Evolutionary conservation across 2,329 filamentous ascomycete species (phyloP).

Genomic region (Lachnellula suecica): DNA sequence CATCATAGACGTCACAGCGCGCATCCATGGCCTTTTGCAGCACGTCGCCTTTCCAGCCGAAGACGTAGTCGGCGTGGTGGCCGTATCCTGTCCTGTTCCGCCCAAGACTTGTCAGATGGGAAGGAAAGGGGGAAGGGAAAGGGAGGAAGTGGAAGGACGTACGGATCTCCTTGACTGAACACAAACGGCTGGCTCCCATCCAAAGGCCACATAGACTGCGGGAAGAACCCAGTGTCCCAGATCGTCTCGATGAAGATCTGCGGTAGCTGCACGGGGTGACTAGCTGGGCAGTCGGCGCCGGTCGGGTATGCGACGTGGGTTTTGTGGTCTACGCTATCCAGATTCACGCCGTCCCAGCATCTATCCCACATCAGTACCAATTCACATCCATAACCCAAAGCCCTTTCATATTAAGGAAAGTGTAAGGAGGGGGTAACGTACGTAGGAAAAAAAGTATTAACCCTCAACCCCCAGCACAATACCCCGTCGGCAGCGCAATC

Average conservation of each 20-base stretch:
- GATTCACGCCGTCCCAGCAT: conserved; percentile 20
- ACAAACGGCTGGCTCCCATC: conserved; percentile 43
- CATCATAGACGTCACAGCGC: conserved; percentile 38
- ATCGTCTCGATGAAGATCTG: conserved; percentile 49
- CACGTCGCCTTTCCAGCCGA: conserved; percentile 48
- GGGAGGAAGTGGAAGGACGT: no score
- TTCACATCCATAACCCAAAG: neutral
- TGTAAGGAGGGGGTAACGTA: no score
- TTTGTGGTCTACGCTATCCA: no score
- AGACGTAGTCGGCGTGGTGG: conserved; percentile 50
- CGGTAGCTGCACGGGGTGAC: conserved; percentile 45
- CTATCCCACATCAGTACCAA: no score
- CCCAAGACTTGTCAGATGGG: no score
- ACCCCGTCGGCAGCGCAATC: conserved; percentile 34
- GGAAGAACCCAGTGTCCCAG: conserved; percentile 44
- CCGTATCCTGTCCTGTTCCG: conserved; percentile 41
- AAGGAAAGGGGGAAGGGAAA: no score
- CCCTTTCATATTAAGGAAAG: neutral
- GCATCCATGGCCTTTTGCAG: conserved; percentile 49
- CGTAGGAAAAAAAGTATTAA: conserved; percentile 29
- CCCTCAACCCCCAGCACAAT: conserved; percentile 32
- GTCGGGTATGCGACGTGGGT: conserved; percentile 27
- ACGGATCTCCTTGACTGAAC: conserved; percentile 42
- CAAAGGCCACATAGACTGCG: conserved; percentile 43
- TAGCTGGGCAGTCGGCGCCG: conserved; percentile 15